Base-by-base conservation (phyloP, 441 rosid species). In the Capsella rubella region DNA sequence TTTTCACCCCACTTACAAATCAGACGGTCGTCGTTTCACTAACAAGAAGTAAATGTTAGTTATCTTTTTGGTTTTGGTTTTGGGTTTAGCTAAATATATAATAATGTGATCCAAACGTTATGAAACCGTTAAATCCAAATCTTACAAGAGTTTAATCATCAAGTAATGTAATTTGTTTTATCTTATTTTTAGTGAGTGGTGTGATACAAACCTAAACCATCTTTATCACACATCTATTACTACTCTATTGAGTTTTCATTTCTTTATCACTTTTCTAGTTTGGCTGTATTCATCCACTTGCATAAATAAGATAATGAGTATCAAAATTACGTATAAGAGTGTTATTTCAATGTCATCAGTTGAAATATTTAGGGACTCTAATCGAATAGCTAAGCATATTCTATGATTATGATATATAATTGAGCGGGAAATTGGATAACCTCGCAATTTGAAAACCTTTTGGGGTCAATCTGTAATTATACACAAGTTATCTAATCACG, bases 1-100 rank as follows among this genome's bases (percentile, higher is more conserved):
- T 61, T 80, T 74, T 21, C 0, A 50, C 74, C 78, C 70, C 75
- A 79, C 84, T 74, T n/a, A 67, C 18, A 25, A 32, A 80, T 83
- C 81, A 0, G 66, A 80, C 83, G 86, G 85, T 67, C 37, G 32
- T 2, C 6, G 8, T 64, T 13, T 49, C 67, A 16, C 6, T 56
- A 35, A 47, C 58, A 21, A 21, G 25, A 21, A 16, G 70, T 34
- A 31, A 64, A 27, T 65, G 45, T 57, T 56, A 50, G 72, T 65
- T 73, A 71, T 58, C 16, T 68, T 25, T 16, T 42, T 2, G 0
- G 25, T 2, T 12, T 27, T 27, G 8, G 31, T 46, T 46, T 45
- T 18, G 6, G 27, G 49, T 21, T 21, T 21, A 32, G 62, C 7
- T 40, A 15, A 25, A 6, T 4, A 6, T 4, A 66, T 43, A 3